A percentile compares a stretch with the other conserved stretches of the same genome.
These are phyloP conservation scores for Ogataea pilisensis DNA, from an alignment of 805 yeast species.

Conservation along the genomic window DNA sequence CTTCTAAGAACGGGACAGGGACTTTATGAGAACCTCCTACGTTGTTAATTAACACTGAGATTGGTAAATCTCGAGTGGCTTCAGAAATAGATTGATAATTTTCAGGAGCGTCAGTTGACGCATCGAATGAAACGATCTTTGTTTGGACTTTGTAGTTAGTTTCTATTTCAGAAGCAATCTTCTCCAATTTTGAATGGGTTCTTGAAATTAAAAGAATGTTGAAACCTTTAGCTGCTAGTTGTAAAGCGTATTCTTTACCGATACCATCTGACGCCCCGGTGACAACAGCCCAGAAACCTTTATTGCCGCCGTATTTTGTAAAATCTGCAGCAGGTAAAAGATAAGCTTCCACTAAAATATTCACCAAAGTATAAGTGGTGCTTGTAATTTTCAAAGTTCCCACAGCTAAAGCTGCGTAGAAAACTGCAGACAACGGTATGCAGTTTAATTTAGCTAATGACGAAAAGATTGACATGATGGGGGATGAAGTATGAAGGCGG, in stretches of 20 bases:
- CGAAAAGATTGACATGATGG: too few relatives aligned
- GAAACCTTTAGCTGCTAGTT: slow-evolving; percentile 81
- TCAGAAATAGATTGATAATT: slow-evolving; percentile 52
- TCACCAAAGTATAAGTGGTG: too few relatives aligned
- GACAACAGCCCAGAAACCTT: slow-evolving; percentile 82
- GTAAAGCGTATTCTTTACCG: slow-evolving; percentile 87
- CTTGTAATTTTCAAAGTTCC: too few relatives aligned
- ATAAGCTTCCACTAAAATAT: too few relatives aligned
- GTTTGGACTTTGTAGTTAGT: slow-evolving; percentile 58
- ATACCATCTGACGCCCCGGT: slow-evolving; percentile 98
- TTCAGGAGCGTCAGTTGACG: slow-evolving; percentile 51
- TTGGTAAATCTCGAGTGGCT: slow-evolving; percentile 48
- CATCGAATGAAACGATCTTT: slow-evolving; percentile 72
- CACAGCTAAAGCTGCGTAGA: too few relatives aligned
- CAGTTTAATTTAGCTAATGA: too few relatives aligned
- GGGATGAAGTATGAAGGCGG: too few relatives aligned
- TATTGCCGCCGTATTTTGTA: slow-evolving; percentile 40
- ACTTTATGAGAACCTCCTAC: slow-evolving; percentile 94
- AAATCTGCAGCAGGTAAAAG: slow-evolving; percentile 62
- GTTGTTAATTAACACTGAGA: slow-evolving; percentile 80
- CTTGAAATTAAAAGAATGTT: slow-evolving; percentile 84
- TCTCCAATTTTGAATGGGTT: slow-evolving; percentile 70
- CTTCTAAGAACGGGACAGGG: slow-evolving; percentile 89
- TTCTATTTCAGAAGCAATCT: slow-evolving; percentile 58
- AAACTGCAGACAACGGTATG: too few relatives aligned